Evolutionary conservation across 2,329 filamentous ascomycete species (phyloP), one percentile per base, ranked within the genome.

Genomic region (Endocalyx cinctus): DNA sequence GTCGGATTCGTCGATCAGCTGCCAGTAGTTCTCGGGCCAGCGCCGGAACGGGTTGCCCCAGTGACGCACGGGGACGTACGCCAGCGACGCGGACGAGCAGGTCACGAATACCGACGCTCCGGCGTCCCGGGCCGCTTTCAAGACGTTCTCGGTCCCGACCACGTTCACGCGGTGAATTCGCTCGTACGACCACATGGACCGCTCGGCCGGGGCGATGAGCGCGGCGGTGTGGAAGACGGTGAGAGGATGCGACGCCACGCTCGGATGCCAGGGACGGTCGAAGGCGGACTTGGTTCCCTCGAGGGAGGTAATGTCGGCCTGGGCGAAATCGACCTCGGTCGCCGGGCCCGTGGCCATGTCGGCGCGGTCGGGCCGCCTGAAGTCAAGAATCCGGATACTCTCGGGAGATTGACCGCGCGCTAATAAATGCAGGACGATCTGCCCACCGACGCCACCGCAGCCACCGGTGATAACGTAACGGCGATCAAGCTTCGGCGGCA

Each of bases 171-270:
- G 54, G 37, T 57, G 54, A 33, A 61, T 57, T 19, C 58, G 52
- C 4, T 54, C 56, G 29, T 64, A 64, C 14, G 63, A 61, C 3
- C 51, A 50, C 39, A 50, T 44, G 13, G 61, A 58, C 22, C 69
- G 64, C 28, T 72, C 67, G 1, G 55, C 57, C 0, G 64, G 54
- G 6, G 62, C 51, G 33, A 74, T 73, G 17, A 64, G 51, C 4
- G 69, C 70, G 8, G 68, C 70, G 3, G 51, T 69, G 50, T 73
- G 68, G 44, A 69, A 70, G 11, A 72, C 68, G 6, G 68, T 72
- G 6, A 73, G 52, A 4, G 68, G 66, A 4, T 66, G 52, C n/a
- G 55, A 31, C 16, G 61, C 53, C 4, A 63, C 55, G 6, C 46
- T 42, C 3, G 45, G 25, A 1, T 60, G 54, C 70, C 70, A 72